Evolutionary conservation across 805 yeast species (phyloP).

Genomic region (Sugiyamaella mastotermitis): DNA sequence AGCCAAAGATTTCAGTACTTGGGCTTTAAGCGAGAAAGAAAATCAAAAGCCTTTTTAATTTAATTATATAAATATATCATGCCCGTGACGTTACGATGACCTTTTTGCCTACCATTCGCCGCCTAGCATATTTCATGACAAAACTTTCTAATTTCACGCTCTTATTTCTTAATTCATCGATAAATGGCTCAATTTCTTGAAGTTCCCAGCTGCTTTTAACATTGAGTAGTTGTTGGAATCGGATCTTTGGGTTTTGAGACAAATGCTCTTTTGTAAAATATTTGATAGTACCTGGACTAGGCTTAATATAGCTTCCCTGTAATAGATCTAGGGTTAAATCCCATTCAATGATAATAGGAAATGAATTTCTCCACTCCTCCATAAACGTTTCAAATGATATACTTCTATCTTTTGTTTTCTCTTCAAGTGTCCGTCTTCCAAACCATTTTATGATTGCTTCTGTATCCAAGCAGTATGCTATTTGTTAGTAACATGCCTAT

Average conservation of each 20-base stretch:
- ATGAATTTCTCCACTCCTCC: conserved; percentile 24
- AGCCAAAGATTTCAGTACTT: conserved; percentile 16
- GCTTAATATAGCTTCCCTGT: conserved; percentile 49
- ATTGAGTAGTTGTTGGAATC: conserved; percentile 50
- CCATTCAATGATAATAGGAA: conserved; percentile 45
- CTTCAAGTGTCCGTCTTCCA: conserved; percentile 49
- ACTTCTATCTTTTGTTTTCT: conserved; percentile 29
- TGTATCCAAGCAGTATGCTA: conserved; percentile 36
- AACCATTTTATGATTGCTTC: conserved; percentile 50
- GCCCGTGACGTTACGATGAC: conserved; percentile 32
- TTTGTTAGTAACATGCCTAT: no score
- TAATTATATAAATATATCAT: no score
- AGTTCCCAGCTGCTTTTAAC: conserved; percentile 55
- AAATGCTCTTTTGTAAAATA: conserved; percentile 47
- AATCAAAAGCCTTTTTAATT: no score
- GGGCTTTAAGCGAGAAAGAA: no score
- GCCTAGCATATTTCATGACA: conserved; percentile 56
- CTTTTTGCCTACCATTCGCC: conserved; percentile 41
- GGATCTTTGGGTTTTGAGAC: conserved; percentile 40
- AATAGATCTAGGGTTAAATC: conserved; percentile 51
- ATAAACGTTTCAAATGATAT: conserved; percentile 39
- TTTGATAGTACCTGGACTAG: conserved; percentile 41
- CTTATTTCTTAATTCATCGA: conserved; percentile 53
- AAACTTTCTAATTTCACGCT: conserved; percentile 50
- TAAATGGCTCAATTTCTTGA: conserved; percentile 57